Evolutionary conservation across 345 rosid genomes (phyloP), one percentile per base, ranked within the genome.

Genomic region (Diplotaxis tenuifolia): DNA sequence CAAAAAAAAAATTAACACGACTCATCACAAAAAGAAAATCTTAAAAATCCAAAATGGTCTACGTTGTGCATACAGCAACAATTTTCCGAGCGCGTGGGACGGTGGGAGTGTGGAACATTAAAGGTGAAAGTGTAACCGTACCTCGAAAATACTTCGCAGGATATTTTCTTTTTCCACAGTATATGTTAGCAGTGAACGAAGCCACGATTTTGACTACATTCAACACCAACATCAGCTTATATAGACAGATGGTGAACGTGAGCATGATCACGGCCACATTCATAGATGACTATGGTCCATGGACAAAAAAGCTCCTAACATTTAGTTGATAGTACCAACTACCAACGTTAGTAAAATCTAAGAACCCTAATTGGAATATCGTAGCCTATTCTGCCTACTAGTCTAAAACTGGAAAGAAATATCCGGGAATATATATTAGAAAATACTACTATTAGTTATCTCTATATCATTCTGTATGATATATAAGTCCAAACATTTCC

Each of bases 161-260:
- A 65, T 47, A 47, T 31, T 55, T 19, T 25, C 4, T 25, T 25
- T 25, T 2, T 25, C 3, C 28, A 14, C 21, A 31, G 47, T 12
- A 56, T 47, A 47, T 31, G 42, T 55, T 19, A 19, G 6, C 22
- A 18, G 32, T 61, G 64, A 75, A 75, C 65, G 34, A 53, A 27
- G 49, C 79, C 74, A 36, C 59, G 45, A 68, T 62, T 27, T 60
- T 52, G 34, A 75, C 64, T 34, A 75, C 57, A 75, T 68, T 52
- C 72, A 74, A 36, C 20, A 29, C 67, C 20, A 67, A 58, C 11
- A 14, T 20, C 22, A 59, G 4, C 18, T 28, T 22, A 65, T 1
- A 32, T 7, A 18, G 10, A 59, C 14, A 29, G 4, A 32, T 61
- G 27, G 27, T 67, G 70, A 72, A 72, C 65, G 14, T 38, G 47